Conservation (phyloP, 805 yeast genomes). For the Komagataella mondaviorum region DNA sequence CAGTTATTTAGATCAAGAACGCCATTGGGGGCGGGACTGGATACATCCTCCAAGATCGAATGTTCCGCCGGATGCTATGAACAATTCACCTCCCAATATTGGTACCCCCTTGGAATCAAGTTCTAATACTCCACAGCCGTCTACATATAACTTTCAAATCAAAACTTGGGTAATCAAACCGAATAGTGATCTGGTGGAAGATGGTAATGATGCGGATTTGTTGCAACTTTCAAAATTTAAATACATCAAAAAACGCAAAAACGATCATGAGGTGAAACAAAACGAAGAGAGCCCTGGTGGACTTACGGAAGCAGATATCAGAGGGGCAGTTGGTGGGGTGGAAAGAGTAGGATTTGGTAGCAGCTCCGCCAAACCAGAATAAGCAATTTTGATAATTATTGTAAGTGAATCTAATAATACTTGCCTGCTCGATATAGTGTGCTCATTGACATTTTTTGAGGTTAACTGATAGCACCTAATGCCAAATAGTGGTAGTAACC, state of each 20-base stretch:
- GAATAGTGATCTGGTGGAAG: constrained; percentile 5
- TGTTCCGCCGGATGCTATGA: constrained; percentile 1
- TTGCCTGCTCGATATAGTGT: not conserved
- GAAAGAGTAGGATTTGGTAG: constrained; percentile 1
- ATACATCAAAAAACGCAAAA: constrained; percentile 14
- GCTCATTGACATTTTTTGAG: too few relatives aligned
- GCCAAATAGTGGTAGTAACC: too few relatives aligned
- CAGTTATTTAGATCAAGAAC: constrained; percentile 9
- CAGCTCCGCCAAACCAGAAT: constrained; percentile 1
- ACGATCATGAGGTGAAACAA: constrained; percentile 4
- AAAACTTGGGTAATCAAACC: constrained; percentile 17
- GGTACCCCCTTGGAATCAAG: constrained; percentile 6
- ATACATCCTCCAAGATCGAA: constrained; percentile 16
- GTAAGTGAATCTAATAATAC: too few relatives aligned
- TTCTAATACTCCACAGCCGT: constrained; percentile 15
- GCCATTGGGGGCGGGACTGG: constrained; percentile 19
- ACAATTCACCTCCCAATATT: constrained; percentile 2
- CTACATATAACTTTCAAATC: constrained; percentile 17
- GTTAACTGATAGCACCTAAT: too few relatives aligned
- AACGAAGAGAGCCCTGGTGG: constrained; percentile 9
- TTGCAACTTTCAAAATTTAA: constrained; percentile 21
- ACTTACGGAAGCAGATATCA: constrained; percentile 20
- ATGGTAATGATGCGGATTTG: constrained; percentile 18
- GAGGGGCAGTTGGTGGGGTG: constrained; percentile 3
- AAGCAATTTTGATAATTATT: not conserved